These are phyloP conservation scores for Botrytis hyacinthi DNA, from an alignment of 2,329 filamentous ascomycete species.

Conservation along the genomic window DNA sequence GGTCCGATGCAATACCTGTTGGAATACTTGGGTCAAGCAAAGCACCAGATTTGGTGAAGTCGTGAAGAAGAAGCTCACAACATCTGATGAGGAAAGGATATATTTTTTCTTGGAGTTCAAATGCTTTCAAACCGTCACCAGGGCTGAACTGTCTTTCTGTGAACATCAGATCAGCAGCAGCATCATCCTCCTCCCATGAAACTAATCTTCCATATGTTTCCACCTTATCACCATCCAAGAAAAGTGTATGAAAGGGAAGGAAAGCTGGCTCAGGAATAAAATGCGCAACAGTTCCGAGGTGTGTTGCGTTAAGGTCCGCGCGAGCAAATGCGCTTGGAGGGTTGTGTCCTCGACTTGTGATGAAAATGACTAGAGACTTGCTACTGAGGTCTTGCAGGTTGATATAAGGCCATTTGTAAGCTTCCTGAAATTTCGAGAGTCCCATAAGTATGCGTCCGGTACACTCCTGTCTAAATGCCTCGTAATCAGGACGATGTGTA, in stretches of 20 bases:
- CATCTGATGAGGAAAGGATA: background rate
- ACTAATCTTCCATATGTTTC: background rate
- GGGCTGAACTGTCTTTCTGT: background rate
- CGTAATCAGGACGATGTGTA: background rate
- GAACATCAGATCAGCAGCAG: background rate
- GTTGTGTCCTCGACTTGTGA: background rate
- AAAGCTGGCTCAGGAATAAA: background rate
- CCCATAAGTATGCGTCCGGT: background rate
- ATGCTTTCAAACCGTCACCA: background rate
- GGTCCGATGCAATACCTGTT: background rate
- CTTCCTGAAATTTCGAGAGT: background rate
- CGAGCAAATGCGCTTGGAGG: conserved; percentile 7
- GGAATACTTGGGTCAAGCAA: background rate
- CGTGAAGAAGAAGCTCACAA: background rate
- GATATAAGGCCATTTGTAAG: background rate
- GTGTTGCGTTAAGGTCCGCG: background rate
- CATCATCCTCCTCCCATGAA: background rate
- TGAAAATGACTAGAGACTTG: background rate
- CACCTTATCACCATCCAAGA: background rate
- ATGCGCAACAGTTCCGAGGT: background rate
- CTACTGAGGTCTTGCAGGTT: background rate
- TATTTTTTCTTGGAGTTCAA: background rate
- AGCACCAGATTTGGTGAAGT: background rate
- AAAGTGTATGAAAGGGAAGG: background rate
- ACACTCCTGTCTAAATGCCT: background rate